These are phyloP conservation scores for Dothideomycetes sp. DNA, from an alignment of 2,329 filamentous ascomycete species.

Conservation along the genomic window DNA sequence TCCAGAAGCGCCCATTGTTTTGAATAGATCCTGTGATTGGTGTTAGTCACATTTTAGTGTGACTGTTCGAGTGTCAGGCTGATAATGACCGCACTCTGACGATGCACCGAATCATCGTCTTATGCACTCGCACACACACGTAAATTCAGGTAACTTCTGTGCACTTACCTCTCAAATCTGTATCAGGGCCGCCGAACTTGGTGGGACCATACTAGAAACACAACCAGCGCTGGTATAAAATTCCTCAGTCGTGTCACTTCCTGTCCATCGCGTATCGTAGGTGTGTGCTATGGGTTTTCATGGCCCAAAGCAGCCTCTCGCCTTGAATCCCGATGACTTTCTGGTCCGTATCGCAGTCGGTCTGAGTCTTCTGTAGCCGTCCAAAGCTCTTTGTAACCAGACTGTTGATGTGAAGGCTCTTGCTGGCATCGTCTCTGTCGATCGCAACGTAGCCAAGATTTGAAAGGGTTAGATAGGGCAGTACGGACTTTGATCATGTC, in stretches of 20 bases:
- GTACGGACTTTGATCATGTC: conserved; percentile 1
- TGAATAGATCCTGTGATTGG: conserved; percentile 1
- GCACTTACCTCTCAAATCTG: conserved; percentile 1
- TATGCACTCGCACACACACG: conserved; percentile 1
- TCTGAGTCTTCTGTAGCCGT: conserved; percentile 1
- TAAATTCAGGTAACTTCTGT: conserved; percentile 1
- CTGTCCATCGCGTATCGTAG: conserved; percentile 1
- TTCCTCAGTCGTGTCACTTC: conserved; percentile 1
- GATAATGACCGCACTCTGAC: background rate
- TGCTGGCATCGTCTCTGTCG: conserved; percentile 2
- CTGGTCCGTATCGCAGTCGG: background rate
- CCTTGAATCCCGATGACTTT: conserved; percentile 1
- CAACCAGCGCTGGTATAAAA: conserved; percentile 1
- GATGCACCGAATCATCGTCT: conserved; percentile 2
- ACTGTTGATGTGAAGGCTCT: conserved; percentile 2
- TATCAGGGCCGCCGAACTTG: conserved; percentile 1
- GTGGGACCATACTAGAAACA: conserved; percentile 1
- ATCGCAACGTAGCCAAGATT: background rate
- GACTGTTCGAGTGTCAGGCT: conserved; percentile 1
- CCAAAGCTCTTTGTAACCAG: conserved; percentile 2
- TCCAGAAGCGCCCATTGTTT: background rate
- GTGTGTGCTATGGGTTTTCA: conserved; percentile 1
- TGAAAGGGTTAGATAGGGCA: background rate
- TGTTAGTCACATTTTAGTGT: conserved; percentile 1
- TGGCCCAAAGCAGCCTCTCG: conserved; percentile 1